These are phyloP conservation scores for Coprinopsis sp. DNA, from an alignment of 768 basidiomycete species.

Conservation along the genomic window DNA sequence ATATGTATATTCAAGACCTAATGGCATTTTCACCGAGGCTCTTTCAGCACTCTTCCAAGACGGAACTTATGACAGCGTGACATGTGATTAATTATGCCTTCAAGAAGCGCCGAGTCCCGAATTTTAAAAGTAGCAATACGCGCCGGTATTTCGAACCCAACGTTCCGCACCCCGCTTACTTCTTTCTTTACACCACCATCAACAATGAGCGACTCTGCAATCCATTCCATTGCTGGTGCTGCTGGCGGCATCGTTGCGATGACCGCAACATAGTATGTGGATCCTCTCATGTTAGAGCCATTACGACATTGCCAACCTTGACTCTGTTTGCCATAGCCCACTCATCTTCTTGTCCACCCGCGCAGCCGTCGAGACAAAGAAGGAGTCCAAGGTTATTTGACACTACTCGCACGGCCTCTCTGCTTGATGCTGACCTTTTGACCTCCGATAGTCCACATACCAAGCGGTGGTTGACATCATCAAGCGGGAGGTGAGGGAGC, in stretches of 20 bases:
- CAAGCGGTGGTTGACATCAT: constrained; percentile 71
- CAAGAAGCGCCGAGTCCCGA: constrained; percentile 9
- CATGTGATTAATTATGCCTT: constrained; percentile 16
- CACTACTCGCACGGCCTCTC: neutral
- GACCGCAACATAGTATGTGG: constrained; percentile 82
- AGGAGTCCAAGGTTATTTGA: constrained; percentile 63
- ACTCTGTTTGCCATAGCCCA: constrained; percentile 49
- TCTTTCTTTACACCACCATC: constrained; percentile 4
- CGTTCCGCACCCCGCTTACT: constrained; percentile 2
- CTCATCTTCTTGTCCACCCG: constrained; percentile 90
- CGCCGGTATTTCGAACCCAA: constrained; percentile 1
- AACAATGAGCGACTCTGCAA: constrained; percentile 68
- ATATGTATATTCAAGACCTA: no score
- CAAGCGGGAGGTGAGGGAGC: constrained; percentile 79
- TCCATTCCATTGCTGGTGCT: constrained; percentile 87
- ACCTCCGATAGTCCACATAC: constrained; percentile 47
- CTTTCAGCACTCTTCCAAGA: constrained; percentile 3
- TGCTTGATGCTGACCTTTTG: constrained; percentile 7
- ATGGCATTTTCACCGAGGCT: no score
- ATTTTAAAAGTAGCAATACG: constrained; percentile 13
- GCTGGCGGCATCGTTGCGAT: constrained; percentile 88
- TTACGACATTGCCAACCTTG: constrained; percentile 9
- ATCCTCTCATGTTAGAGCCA: constrained; percentile 8
- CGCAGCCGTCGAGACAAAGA: constrained; percentile 86
- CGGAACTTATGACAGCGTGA: constrained; percentile 8